Evolutionary conservation across 1,139 yeast species (phyloP).

Genomic region (Pichia sp.): DNA sequence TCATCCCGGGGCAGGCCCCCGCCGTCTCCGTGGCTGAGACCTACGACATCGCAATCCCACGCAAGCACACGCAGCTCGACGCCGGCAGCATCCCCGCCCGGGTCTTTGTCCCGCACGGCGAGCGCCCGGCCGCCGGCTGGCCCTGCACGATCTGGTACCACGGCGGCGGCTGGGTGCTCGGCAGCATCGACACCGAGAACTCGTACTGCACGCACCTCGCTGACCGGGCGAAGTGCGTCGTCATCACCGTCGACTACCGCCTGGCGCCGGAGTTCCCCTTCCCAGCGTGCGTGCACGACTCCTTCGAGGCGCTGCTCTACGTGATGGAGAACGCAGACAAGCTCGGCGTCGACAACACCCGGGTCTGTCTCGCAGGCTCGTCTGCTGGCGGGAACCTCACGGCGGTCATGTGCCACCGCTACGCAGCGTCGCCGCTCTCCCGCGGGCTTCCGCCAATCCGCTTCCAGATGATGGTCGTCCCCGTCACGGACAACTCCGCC

Average conservation of each 20-base stretch:
- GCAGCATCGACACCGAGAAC: slow-evolving; percentile 43
- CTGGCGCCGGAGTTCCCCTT: slow-evolving; percentile 49
- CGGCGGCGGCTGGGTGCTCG: slow-evolving; percentile 47
- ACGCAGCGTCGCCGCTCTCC: slow-evolving; percentile 30
- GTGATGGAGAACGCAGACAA: slow-evolving; percentile 20
- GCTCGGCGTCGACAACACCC: slow-evolving; percentile 34
- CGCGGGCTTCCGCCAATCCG: slow-evolving; percentile 36
- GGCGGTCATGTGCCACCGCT: slow-evolving; percentile 37
- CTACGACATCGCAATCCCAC: slow-evolving; percentile 34
- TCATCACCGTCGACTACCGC: slow-evolving; percentile 41
- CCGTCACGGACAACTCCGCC: slow-evolving; percentile 48
- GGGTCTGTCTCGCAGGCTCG: slow-evolving; percentile 44
- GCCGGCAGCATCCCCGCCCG: slow-evolving; percentile 27
- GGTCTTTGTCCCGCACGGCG: slow-evolving; percentile 28
- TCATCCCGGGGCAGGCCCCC: slow-evolving; percentile 29
- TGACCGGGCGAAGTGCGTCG: slow-evolving; percentile 36
- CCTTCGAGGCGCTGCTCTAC: slow-evolving; percentile 36
- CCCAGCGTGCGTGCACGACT: slow-evolving; percentile 48
- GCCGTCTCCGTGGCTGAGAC: slow-evolving; percentile 26
- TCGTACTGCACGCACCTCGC: slow-evolving; percentile 43
- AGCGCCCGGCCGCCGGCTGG: slow-evolving; percentile 33
- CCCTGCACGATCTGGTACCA: slow-evolving; percentile 46
- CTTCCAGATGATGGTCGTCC: slow-evolving; percentile 44
- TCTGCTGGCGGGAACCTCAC: slow-evolving; percentile 37
- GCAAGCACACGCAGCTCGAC: slow-evolving; percentile 29